These are phyloP conservation scores for Periglandula ipomoeae DNA, from an alignment of 2,329 filamentous ascomycete species.

Conservation along the genomic window DNA sequence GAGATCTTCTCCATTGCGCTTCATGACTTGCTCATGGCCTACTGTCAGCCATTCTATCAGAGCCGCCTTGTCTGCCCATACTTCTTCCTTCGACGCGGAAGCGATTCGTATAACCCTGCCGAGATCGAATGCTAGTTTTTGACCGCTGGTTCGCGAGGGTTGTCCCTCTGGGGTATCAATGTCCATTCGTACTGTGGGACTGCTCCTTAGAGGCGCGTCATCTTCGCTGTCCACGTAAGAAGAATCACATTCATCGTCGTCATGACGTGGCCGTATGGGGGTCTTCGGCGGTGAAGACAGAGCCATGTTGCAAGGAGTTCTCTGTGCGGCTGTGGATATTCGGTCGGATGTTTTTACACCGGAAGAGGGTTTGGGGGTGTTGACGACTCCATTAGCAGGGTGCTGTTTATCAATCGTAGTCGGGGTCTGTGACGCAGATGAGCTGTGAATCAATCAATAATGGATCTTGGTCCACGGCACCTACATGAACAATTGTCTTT, in stretches of 20 bases:
- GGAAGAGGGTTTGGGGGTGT: no score
- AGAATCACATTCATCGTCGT: not conserved
- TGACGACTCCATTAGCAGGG: no score
- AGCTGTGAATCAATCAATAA: not conserved
- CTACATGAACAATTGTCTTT: not conserved
- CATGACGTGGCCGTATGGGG: not conserved
- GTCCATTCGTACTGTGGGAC: not conserved
- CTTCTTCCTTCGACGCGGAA: not conserved
- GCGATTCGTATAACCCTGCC: not conserved
- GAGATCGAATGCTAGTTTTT: not conserved
- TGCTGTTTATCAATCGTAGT: not conserved
- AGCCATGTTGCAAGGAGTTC: not conserved
- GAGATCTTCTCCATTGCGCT: not conserved
- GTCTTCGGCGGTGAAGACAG: not conserved
- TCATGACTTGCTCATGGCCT: not conserved
- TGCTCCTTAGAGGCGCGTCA: not conserved
- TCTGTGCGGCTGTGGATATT: no score
- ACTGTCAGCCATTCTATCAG: slow-evolving; percentile 12
- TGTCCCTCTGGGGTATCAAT: not conserved
- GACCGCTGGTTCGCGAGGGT: not conserved
- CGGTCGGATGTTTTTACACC: no score
- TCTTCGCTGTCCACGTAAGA: not conserved
- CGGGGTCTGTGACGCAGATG: not conserved
- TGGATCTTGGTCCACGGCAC: not conserved
- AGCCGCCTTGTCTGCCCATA: not conserved